phyloP scores from a whole-genome alignment of 202 grass and related monocot genomes.

The Hordeum pubiflorum region DNA sequence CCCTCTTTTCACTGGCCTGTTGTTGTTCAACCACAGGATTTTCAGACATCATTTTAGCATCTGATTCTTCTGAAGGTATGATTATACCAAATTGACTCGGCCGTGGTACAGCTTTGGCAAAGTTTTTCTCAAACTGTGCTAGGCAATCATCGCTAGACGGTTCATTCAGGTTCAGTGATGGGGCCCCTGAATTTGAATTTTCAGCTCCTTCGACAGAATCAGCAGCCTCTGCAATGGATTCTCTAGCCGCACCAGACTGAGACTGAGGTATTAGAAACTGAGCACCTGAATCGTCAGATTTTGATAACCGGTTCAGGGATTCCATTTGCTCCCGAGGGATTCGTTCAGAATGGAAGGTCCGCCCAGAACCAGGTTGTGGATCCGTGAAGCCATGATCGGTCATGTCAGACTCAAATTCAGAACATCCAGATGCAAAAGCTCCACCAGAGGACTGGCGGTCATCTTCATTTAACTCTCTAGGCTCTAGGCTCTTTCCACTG shows the following conservation, averaged over 20 bases:
- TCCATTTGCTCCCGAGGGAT: constrained; percentile 75
- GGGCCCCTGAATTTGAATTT: constrained; percentile 31
- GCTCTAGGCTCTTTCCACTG: constrained; percentile 39
- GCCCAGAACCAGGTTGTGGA: constrained; percentile 36
- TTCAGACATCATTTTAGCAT: constrained; percentile 1
- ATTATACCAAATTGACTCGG: constrained; percentile 25
- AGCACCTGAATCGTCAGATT: constrained; percentile 85
- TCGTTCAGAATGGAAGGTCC: constrained; percentile 79
- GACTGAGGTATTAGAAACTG: constrained; percentile 68
- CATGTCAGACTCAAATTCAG: constrained; percentile 63
- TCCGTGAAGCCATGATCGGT: constrained; percentile 44
- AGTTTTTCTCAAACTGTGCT: constrained; percentile 53
- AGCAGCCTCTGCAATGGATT: constrained; percentile 48
- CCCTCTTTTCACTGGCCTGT: constrained; percentile 28
- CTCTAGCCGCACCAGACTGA: constrained; percentile 43
- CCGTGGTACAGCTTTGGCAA: constrained; percentile 28
- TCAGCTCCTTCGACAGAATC: constrained; percentile 46
- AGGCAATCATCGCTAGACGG: constrained; percentile 36
- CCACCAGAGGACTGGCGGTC: constrained; percentile 42
- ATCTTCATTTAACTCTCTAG: constrained; percentile 65
- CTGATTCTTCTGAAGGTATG: constrained; percentile 12
- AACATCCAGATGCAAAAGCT: constrained; percentile 67
- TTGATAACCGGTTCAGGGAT: constrained; percentile 67
- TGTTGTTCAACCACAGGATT: constrained; percentile 19
- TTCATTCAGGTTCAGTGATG: constrained; percentile 32